Evolutionary conservation across 371 early-diverging fungal species (phyloP), one percentile per base, ranked within the genome.

Genomic region (Mucor racemosus): DNA sequence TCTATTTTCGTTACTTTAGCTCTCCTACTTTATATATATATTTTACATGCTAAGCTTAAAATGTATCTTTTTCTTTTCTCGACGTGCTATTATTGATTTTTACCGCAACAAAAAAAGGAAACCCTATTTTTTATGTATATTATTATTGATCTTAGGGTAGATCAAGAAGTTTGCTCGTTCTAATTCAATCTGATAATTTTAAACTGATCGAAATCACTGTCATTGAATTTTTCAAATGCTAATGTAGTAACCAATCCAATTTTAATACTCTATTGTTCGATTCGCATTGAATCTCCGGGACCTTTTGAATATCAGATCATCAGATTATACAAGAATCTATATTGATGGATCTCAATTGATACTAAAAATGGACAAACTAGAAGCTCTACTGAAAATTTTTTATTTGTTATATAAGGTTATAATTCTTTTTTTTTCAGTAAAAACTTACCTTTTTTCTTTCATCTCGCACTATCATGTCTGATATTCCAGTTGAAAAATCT

Each of bases 301-400:
- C 3, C 26, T 46, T 50, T 50, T 50, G 11, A 60, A 66, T 67
- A 67, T 67, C 67, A 42, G 67, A 67, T 67, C 62, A 67, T 67
- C 67, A 67, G 67, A 67, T 67, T 61, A 61, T n/a, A 31, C 21
- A 5, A 38, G 31, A 64, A 40, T 53, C 39, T 54, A 63, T 54
- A 63, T 35, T 15, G 14, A 21, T 31, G 7, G 39, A 17, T 40
- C 17, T n/a, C 15, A 7, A 44, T 4, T n/a, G 17, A 7, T 7
- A 15, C 31, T 13, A 57, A 10, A 6, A 50, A 50, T 13, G 50
- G 50, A 11, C 26, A 50, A 26, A n/a, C 50, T 50, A 26, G 50
- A 50, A 50, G 26, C 50, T 50, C 50, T 26, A 21, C 1, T 19
- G 26, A 21, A 50, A 50, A 50, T 50, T 44, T 44, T 50, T 50